Base-by-base conservation (phyloP, 2,329 filamentous ascomycete species). In the Ambrosiella beaveri region DNA sequence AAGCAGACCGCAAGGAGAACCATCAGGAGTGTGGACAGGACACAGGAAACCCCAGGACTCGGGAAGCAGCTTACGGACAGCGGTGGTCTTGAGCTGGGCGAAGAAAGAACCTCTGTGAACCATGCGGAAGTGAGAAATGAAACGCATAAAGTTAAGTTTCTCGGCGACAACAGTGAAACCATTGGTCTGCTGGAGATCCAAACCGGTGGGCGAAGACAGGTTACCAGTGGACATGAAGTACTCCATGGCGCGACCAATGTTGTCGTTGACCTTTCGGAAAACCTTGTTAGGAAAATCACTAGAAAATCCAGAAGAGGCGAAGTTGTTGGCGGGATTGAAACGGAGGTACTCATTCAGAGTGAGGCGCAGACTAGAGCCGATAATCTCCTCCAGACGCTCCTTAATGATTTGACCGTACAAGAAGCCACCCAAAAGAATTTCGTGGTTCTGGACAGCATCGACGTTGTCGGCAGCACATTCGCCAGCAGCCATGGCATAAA, bases 51-150 rank as follows among this genome's bases (percentile, higher is more conserved):
- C 93, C 93, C 93, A 98, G 64, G 89, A 95, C 68, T 98, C 93
- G 1, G 93, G 93, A 17, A 97, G 73, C 64, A 98, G 75, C 70
- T 97, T 98, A 73, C 93, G 82, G 55, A 98, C 93, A 0, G 93
- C 93, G 0, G 93, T 98, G 0, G 93, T 98, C 73, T 96, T 97
- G 63, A 98, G 73, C 68, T 97, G 88, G 2, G 93, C 93, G 69
- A 98, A 98, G 79, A 98, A 98, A 68, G 88, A 93, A 75, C 93
- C 93, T 82, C 93, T 83, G 74, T 98, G 93, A 59, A 98, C 88
- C 89, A 96, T 96, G 64, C 93, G 86, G 78, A 98, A 98, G 71
- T 98, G 93, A 70, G 88, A 93, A 73, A 98, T 95, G 73, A 97
- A 98, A 65, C 93, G 88, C 66, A 95, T 82, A 69, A 97, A 98